Base-by-base conservation (phyloP, 2,329 filamentous ascomycete species). In the Aspergillus sojae region DNA sequence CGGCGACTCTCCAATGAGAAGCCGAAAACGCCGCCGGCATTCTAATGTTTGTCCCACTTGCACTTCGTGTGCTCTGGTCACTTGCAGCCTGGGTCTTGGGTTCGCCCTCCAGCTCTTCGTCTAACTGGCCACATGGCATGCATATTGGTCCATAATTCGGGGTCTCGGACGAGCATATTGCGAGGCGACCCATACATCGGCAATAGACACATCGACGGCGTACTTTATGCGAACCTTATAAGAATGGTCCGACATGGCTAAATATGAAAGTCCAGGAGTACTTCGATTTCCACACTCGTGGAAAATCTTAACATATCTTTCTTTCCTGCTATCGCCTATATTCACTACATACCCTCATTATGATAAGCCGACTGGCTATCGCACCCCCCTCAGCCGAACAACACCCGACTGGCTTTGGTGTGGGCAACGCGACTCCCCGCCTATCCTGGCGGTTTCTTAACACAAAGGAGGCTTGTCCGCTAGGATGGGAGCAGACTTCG, bases 361-460 rank as follows among this genome's bases (percentile, higher is more conserved):
- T 60, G 58, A 26, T 23, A 28, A 5, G 4, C 4, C 21, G 26
- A 30, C 46, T 34, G 3, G 11, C 4, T 10, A 23, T 54, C 23
- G 5, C 46, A 21, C 32, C 58, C 5, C 58, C 58, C 26, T 43
- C 58, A 41, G 58, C 41, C 19, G 58, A 60, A 32, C 58, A 60
- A 30, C 63, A 65, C 56, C 28, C 32, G 41, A 69, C 63, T 10
- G 72, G 72, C n/a, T 65, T 74, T 30, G 72, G 70, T 14, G 68
- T 75, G 23, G 67, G 65, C 4, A 58, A 50, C 23, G 43, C 68
- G 12, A 53, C 61, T 2, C 72, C 71, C n/a, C 71, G 72, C 30
- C 63, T 74, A 16, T 74, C 72, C 26, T 75, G 72, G 71, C 62
- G 66, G 11, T 74, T 74, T 55, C 58, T 60, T 41, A 61, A 57